Base-by-base conservation (phyloP, 345 rosid species). In the Sonneratia alba region DNA sequence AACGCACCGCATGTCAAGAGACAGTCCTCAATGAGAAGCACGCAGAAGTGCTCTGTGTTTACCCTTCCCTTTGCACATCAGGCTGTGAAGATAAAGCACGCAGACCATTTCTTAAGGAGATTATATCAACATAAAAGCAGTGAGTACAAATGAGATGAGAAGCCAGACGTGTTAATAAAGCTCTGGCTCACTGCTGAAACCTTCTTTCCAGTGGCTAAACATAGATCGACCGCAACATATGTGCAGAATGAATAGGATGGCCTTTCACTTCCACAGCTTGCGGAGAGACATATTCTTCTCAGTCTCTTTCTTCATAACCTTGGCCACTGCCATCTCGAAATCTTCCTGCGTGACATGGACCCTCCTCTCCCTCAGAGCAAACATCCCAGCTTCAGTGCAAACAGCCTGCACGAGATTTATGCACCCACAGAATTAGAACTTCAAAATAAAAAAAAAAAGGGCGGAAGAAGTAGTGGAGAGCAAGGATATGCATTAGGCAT, bases 221-320 rank as follows among this genome's bases (percentile, higher is more conserved):
- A 7, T 34, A 11, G 13, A 62, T 24, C 36, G 1, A 62, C 8
- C 7, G 27, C 7, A 13, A 32, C 13, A 12, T 59, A 7, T 14
- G 4, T 9, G 15, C 11, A 59, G 36, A 24, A 6, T 9, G 36
- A 59, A 59, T 59, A 1, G 6, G 9, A 13, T 36, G 66, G 66
- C 36, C 22, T 66, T 70, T 79, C 83, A 96, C 86, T 96, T 96
- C 99, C 98, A 96, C 18, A 96, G 87, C 87, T 96, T 96, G 77
- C 97, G 86, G 77, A 96, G 69, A 3, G 99, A 96, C 99, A 96
- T 92, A 83, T 92, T 96, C 87, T 96, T 96, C 87, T 96, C 98
- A 0, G 96, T 92, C 73, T 96, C 99, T 87, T 96, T 96, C 90
- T 96, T 96, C 99, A 96, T 96, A 12, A 96, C 99, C 90, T 96